Conservation (phyloP, 768 basidiomycete species). For the Podaxis carcinomalis region DNA sequence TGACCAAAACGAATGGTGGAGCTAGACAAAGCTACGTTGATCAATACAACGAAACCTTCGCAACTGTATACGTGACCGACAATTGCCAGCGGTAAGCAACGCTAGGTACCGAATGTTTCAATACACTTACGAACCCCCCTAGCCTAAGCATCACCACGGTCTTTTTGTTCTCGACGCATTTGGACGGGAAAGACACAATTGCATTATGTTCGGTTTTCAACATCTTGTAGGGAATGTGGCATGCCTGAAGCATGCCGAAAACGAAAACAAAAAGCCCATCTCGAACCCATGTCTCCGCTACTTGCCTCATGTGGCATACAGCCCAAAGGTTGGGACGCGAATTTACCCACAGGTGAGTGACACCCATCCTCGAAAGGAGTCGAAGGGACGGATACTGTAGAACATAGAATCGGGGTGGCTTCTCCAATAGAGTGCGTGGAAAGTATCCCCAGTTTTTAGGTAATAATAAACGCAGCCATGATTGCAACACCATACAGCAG, state of each 20-base stretch:
- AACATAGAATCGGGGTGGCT: not conserved
- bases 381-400: constrained; percentile 4
- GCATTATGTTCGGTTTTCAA: not conserved
- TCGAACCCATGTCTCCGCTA: not conserved
- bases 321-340: not conserved
- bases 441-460: not conserved
- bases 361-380: not conserved
- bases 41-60: not conserved
- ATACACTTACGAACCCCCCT: not conserved
- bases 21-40: not conserved
- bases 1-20: not conserved
- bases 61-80: not conserved
- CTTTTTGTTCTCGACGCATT: not conserved
- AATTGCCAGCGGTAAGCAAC: not conserved
- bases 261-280: not conserved
- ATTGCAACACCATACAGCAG: not conserved
- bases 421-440: not conserved
- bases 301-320: not conserved
- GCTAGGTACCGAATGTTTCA: not conserved
- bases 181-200: not conserved
- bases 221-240: not conserved
- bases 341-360: not conserved
- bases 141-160: not conserved
- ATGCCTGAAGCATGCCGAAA: not conserved
- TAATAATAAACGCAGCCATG: not conserved